Conservation (phyloP, 148 eudicot species). For the Fagopyrum homotropicum region DNA sequence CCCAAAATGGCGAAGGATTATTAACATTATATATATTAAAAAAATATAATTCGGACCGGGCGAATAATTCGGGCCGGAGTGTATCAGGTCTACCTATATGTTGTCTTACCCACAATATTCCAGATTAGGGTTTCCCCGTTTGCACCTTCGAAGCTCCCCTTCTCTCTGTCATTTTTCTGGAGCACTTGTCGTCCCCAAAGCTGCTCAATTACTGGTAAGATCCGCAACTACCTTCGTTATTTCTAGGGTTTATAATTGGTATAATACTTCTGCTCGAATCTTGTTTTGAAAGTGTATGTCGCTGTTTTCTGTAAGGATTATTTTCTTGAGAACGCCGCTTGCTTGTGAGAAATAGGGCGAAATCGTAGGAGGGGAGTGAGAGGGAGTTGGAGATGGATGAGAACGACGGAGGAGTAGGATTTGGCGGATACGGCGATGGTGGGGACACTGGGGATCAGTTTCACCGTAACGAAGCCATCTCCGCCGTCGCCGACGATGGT, state of each 20-base stretch:
- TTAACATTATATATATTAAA: too few relatives aligned
- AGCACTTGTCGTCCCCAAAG: conserved; percentile 12
- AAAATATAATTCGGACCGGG: too few relatives aligned
- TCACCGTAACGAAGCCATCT: conserved; percentile 65
- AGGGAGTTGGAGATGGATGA: conserved; percentile 39
- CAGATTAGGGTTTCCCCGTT: conserved; percentile 40
- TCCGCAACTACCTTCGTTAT: background rate
- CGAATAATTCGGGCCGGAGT: too few relatives aligned
- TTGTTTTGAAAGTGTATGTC: background rate
- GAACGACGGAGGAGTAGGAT: conserved; percentile 38
- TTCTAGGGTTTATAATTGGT: background rate
- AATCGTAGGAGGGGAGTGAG: conserved; percentile 17
- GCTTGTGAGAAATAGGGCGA: background rate
- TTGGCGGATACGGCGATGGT: conserved; percentile 21
- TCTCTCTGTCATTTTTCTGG: conserved; percentile 9
- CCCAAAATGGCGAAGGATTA: too few relatives aligned
- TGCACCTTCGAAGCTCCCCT: conserved; percentile 1
- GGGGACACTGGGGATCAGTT: conserved; percentile 46
- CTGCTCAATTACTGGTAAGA: conserved; percentile 24
- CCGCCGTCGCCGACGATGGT: conserved; percentile 74
- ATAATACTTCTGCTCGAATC: background rate
- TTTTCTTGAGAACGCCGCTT: background rate
- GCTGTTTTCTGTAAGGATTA: background rate
- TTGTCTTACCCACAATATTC: conserved; percentile 20
- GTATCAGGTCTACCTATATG: background rate